These are phyloP conservation scores for Diutina scorzettiae DNA, from an alignment of 1,139 yeast genomes.

Conservation along the genomic window DNA sequence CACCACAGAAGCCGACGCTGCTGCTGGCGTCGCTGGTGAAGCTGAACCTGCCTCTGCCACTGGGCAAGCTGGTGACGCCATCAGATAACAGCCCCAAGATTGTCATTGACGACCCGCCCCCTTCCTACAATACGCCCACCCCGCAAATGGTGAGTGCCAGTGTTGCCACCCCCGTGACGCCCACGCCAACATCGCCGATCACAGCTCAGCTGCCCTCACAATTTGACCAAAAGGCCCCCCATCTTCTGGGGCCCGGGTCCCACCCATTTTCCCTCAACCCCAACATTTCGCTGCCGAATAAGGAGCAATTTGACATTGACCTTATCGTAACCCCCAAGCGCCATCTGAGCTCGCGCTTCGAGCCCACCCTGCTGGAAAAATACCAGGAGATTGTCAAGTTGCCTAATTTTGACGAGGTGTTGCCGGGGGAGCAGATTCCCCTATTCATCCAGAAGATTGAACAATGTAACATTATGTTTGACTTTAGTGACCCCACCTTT, in stretches of 20 bases:
- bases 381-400: slow-evolving; percentile 60
- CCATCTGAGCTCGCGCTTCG: slow-evolving; percentile 89
- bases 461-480: slow-evolving; percentile 91
- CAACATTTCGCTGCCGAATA: slow-evolving; percentile 32
- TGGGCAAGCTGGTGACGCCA: neutral
- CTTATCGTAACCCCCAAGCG: slow-evolving; percentile 64
- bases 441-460: slow-evolving; percentile 80
- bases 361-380: slow-evolving; percentile 58
- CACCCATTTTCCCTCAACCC: slow-evolving; percentile 20
- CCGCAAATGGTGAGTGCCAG: slow-evolving; percentile 7
- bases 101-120: neutral
- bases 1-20: slow-evolving; percentile 9
- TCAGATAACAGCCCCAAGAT: neutral
- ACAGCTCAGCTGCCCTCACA: slow-evolving; percentile 8
- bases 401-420: slow-evolving; percentile 84
- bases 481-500: slow-evolving; percentile 84
- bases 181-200: slow-evolving; percentile 23
- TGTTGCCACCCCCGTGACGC: slow-evolving; percentile 18
- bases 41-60: slow-evolving; percentile 7
- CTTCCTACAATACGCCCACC: neutral
- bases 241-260: slow-evolving; percentile 7
- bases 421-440: slow-evolving; percentile 73
- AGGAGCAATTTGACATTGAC: slow-evolving; percentile 34
- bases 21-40: slow-evolving; percentile 9
- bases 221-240: slow-evolving; percentile 11